Percentiles rank a stretch among this genome's conserved stretches.
Evolutionary conservation across 441 rosid species (phyloP).

Genomic region (Theobroma grandiflorum): DNA sequence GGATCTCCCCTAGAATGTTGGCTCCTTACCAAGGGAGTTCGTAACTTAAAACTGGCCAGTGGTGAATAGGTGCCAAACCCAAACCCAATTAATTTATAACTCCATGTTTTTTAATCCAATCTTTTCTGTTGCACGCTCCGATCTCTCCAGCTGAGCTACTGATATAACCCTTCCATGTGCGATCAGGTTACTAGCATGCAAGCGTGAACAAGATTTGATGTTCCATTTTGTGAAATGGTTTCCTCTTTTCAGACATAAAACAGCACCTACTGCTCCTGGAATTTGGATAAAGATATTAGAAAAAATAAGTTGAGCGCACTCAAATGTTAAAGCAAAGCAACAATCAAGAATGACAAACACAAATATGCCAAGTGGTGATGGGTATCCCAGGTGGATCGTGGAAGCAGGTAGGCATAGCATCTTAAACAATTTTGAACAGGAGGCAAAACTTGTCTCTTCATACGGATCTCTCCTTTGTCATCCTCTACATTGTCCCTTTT

Average conservation of each 20-base stretch:
- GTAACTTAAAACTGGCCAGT: too few relatives aligned
- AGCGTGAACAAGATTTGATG: neutral
- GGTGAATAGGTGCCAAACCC: too few relatives aligned
- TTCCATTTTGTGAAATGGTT: neutral
- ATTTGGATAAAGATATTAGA: neutral
- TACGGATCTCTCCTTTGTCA: constrained; percentile 57
- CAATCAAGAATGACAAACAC: constrained; percentile 45
- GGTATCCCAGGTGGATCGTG: constrained; percentile 26
- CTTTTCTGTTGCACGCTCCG: too few relatives aligned
- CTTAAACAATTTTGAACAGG: constrained; percentile 26
- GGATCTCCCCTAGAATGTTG: too few relatives aligned
- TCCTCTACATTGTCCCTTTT: constrained; percentile 32
- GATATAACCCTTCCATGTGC: neutral
- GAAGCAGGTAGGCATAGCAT: constrained; percentile 38
- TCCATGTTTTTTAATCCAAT: too few relatives aligned
- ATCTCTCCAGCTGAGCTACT: too few relatives aligned
- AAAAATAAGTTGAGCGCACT: constrained; percentile 1
- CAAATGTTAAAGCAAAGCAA: constrained; percentile 20
- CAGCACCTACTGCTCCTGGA: neutral
- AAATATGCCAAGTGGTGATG: constrained; percentile 31
- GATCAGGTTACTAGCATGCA: neutral
- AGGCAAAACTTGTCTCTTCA: constrained; percentile 60
- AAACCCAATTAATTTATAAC: too few relatives aligned
- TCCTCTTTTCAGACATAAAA: constrained; percentile 21
- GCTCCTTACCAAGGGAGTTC: too few relatives aligned